A percentile compares a stretch with the other conserved stretches of the same genome.
phyloP scores from a whole-genome alignment of 2,329 filamentous ascomycete genomes.

The Sporothrix curviconia region DNA sequence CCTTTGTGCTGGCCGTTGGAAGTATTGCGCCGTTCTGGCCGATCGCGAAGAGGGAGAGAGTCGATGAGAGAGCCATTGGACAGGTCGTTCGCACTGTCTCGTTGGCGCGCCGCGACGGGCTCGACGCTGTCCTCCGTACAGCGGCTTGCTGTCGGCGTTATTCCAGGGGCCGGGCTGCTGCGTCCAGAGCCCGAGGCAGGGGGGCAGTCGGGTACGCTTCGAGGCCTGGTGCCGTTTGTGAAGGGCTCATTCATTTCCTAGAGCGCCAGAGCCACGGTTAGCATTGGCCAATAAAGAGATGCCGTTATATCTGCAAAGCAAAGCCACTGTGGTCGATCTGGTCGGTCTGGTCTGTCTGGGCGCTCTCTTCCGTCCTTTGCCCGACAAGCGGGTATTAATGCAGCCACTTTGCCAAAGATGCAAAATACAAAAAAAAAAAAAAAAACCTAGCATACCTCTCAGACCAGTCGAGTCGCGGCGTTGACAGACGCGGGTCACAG shows the following conservation, averaged over 20 bases:
- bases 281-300: not conserved
- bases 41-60: constrained; percentile 39
- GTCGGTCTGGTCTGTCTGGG: too few relatives aligned
- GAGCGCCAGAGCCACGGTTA: not conserved
- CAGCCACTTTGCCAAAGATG: too few relatives aligned
- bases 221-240: constrained; percentile 3
- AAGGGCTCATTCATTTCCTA: too few relatives aligned
- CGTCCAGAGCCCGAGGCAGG: constrained; percentile 11
- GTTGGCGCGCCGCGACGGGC: constrained; percentile 51
- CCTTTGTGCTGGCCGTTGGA: constrained; percentile 29
- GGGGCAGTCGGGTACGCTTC: too few relatives aligned
- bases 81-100: constrained; percentile 38
- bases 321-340: not conserved
- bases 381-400: too few relatives aligned
- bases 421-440: too few relatives aligned
- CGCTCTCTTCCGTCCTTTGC: too few relatives aligned
- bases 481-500: constrained; percentile 25
- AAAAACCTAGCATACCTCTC: too few relatives aligned
- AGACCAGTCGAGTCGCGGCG: constrained; percentile 38
- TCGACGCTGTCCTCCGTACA: constrained; percentile 39
- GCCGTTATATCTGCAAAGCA: not conserved
- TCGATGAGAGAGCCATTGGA: constrained; percentile 35
- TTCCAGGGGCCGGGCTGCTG: constrained; percentile 53
- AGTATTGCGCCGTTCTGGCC: constrained; percentile 30
- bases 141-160: constrained; percentile 40